These are phyloP conservation scores for Taphrina wiesneri DNA, from an alignment of 1,139 yeast genomes.

Conservation along the genomic window DNA sequence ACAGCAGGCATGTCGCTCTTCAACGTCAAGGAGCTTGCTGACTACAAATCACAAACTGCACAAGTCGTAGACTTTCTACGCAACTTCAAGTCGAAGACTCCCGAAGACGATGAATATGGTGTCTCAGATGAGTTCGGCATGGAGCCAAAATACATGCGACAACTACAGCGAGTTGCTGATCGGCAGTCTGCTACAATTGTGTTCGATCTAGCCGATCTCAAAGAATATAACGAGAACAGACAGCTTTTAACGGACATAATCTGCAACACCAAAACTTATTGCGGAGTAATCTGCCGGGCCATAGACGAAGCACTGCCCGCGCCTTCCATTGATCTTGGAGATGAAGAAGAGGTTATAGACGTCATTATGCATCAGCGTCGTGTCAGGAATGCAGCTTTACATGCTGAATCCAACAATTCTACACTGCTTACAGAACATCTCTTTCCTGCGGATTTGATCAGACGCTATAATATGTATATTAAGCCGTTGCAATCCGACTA, in stretches of 20 bases:
- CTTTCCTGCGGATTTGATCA: slow-evolving; percentile 82
- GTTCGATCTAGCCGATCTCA: slow-evolving; percentile 82
- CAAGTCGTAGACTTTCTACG: slow-evolving; percentile 23
- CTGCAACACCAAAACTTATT: slow-evolving; percentile 74
- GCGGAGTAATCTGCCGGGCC: slow-evolving; percentile 71
- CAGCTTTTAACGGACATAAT: slow-evolving; percentile 60
- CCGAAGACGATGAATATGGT: slow-evolving; percentile 4
- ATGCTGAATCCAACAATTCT: slow-evolving; percentile 57
- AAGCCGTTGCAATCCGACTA: slow-evolving; percentile 63
- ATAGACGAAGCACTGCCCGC: slow-evolving; percentile 82
- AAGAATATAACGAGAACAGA: slow-evolving; percentile 44
- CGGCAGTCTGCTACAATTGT: slow-evolving; percentile 68
- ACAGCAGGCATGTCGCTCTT: slow-evolving; percentile 10
- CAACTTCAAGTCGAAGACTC: slow-evolving; percentile 13
- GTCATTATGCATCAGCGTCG: slow-evolving; percentile 88
- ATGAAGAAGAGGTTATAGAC: slow-evolving; percentile 88
- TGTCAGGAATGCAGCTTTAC: slow-evolving; percentile 72
- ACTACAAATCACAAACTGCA: slow-evolving; percentile 17
- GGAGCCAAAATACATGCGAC: slow-evolving; percentile 28
- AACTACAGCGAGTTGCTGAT: slow-evolving; percentile 70
- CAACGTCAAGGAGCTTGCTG: slow-evolving; percentile 28
- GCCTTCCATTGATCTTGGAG: slow-evolving; percentile 73
- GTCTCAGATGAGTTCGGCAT: not conserved
- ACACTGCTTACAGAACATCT: slow-evolving; percentile 44
- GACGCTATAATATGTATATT: slow-evolving; percentile 85